Base-by-base conservation (phyloP, 805 yeast genomes). In the Lachancea nothofagi region DNA sequence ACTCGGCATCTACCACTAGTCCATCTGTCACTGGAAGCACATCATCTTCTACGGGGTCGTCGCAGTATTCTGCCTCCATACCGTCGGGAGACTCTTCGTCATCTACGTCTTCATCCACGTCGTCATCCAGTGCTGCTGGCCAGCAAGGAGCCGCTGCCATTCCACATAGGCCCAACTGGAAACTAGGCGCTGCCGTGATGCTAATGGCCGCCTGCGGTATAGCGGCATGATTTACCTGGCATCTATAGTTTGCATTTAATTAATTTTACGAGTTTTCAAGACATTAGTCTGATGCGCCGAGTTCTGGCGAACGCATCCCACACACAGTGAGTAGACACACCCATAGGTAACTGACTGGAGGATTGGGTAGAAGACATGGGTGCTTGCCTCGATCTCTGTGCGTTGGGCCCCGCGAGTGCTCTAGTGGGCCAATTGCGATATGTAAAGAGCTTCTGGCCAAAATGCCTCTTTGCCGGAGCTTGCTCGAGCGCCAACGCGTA, bases 61-160 rank as follows among this genome's bases (percentile, higher is more conserved):
- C 30, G 38, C 14, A 18, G 7, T 33, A 8, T 13, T 8, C 14
- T 10, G 7, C 33, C 10, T 17, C 13, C 23, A n/a, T 19, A 29
- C 13, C 33, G 14, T 13, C 5, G 7, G 17, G 13, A n/a, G 7
- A 8, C 29, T 8, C 29, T 6, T 42, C 51, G 14, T 39, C 46
- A 15, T 49, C 51, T 23, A 41, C 47, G 22, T 33, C 43, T 3
- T 17, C 32, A 5, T 30, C 33, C 29, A 37, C 47, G 26, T 39
- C 44, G 12, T 34, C 45, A 9, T 47, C 36, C 15, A 35, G 31
- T 28, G 32, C 42, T 23, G 37, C 45, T 18, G 34, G 44, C 19
- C 40, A 34, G 38, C 36, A 38, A 21, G 36, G 50, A 12, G 36
- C 43, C 15, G 34, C 45, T 12, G 37, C 44, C 17, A 44, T 38